Conservation (phyloP, 257 asterid species). For the Solanum virginianum region DNA sequence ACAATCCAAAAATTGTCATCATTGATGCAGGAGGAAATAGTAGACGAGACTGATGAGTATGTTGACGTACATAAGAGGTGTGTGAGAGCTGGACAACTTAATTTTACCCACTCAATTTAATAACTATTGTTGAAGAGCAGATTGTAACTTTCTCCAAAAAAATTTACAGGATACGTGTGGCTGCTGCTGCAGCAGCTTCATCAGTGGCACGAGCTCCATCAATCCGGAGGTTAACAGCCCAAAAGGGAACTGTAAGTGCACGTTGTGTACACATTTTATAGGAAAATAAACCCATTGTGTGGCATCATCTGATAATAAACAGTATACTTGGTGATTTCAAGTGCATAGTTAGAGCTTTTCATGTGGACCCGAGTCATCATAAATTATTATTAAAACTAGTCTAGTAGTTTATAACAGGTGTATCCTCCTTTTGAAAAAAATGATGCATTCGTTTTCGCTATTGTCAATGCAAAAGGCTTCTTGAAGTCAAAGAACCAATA, state of each 20-base stretch:
- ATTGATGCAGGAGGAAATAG: conserved; percentile 72
- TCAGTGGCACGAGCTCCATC: conserved; percentile 84
- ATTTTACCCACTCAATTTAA: not conserved
- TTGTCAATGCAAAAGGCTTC: not conserved
- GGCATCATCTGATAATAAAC: not conserved
- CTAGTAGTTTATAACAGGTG: not conserved
- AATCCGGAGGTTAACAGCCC: conserved; percentile 40
- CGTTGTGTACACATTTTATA: not conserved
- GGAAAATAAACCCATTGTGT: not conserved
- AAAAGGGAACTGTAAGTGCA: conserved; percentile 53
- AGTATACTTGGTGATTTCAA: not conserved
- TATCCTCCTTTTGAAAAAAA: not conserved
- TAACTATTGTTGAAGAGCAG: not conserved
- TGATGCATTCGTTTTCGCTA: not conserved
- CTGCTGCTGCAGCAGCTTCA: conserved; percentile 89
- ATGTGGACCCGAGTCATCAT: not conserved
- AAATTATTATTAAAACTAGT: not conserved
- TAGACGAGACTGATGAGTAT: conserved; percentile 84
- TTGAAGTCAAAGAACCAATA: not conserved
- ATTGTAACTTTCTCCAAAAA: not conserved
- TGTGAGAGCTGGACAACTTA: not conserved
- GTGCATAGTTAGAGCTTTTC: not conserved
- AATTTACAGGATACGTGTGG: conserved; percentile 67
- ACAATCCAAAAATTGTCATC: not conserved
- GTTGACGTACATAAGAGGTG: conserved; percentile 92